Percentiles rank a stretch among this genome's conserved stretches.
Evolutionary conservation across 106 monocot genomes (phyloP).

Genomic region (Posidonia australis): DNA sequence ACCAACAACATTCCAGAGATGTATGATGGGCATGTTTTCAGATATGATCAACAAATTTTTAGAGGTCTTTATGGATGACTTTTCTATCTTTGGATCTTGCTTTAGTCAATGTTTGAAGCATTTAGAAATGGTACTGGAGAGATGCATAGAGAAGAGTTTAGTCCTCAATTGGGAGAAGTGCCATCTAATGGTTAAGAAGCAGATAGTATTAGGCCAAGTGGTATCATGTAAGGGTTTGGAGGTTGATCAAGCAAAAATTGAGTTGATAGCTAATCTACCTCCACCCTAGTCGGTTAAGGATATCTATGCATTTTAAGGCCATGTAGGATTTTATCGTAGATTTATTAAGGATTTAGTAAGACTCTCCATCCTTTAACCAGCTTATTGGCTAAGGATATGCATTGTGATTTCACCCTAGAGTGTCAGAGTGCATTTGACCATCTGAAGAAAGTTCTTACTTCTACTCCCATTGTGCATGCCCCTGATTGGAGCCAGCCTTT

Average conservation of each 20-base stretch:
- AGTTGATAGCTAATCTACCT: neutral
- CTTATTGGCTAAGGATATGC: neutral
- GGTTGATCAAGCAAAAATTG: slow-evolving; percentile 7
- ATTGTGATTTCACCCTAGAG: neutral
- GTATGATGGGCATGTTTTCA: slow-evolving; percentile 7
- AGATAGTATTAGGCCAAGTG: neutral
- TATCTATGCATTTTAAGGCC: neutral
- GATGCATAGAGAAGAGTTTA: neutral
- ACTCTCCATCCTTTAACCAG: neutral
- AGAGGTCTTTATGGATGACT: slow-evolving; percentile 4
- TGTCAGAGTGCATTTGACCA: neutral
- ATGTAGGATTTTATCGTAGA: neutral
- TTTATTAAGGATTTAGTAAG: neutral
- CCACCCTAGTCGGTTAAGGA: neutral
- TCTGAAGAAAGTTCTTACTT: neutral
- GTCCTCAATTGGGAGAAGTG: neutral
- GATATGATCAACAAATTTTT: neutral
- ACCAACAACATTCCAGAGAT: slow-evolving; percentile 5
- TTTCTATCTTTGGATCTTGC: neutral
- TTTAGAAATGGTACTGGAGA: neutral
- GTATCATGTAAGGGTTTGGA: neutral
- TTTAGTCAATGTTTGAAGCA: slow-evolving; percentile 3
- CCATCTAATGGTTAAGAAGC: slow-evolving; percentile 5
- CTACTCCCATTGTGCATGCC: too few relatives aligned
- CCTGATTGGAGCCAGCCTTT: too few relatives aligned